These are phyloP conservation scores for Penicillium sp. DNA, from an alignment of 2,329 filamentous ascomycete species.

Conservation along the genomic window DNA sequence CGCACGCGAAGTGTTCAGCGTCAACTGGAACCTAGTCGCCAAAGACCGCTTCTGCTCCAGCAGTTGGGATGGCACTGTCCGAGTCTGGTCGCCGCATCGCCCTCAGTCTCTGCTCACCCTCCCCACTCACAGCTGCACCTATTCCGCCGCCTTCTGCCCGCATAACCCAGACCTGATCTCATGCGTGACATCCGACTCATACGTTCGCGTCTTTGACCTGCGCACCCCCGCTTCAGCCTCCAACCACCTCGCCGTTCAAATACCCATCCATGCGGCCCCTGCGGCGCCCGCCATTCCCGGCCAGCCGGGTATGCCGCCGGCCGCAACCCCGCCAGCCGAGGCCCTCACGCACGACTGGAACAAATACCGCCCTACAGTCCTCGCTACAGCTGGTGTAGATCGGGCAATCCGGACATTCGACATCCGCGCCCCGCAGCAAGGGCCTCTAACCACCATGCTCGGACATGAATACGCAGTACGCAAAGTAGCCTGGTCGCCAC, in stretches of 20 bases:
- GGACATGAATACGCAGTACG: conserved; percentile 92
- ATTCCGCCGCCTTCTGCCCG: conserved; percentile 86
- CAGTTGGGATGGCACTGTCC: conserved; percentile 95
- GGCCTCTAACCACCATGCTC: conserved; percentile 69
- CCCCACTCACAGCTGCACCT: conserved; percentile 89
- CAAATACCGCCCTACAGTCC: conserved; percentile 82
- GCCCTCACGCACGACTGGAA: conserved; percentile 98
- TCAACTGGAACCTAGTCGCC: conserved; percentile 85
- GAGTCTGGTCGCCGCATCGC: conserved; percentile 86
- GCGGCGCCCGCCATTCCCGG: conserved; percentile 45
- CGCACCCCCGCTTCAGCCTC: conserved; percentile 79
- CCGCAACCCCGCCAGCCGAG: conserved; percentile 65
- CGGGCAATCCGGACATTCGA: conserved; percentile 85
- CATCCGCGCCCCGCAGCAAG: conserved; percentile 70
- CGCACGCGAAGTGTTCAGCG: conserved; percentile 86
- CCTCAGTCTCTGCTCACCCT: conserved; percentile 75
- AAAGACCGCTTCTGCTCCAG: conserved; percentile 89
- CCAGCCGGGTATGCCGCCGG: conserved; percentile 35
- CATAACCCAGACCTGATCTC: conserved; percentile 83
- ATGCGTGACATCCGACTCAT: conserved; percentile 83
- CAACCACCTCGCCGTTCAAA: conserved; percentile 79
- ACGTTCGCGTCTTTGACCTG: conserved; percentile 87
- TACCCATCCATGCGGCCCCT: conserved; percentile 75
- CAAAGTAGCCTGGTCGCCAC: conserved; percentile 85
- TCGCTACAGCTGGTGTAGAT: conserved; percentile 90